These are phyloP conservation scores for Clavulina sp. DNA, from an alignment of 768 basidiomycete species.

Conservation along the genomic window DNA sequence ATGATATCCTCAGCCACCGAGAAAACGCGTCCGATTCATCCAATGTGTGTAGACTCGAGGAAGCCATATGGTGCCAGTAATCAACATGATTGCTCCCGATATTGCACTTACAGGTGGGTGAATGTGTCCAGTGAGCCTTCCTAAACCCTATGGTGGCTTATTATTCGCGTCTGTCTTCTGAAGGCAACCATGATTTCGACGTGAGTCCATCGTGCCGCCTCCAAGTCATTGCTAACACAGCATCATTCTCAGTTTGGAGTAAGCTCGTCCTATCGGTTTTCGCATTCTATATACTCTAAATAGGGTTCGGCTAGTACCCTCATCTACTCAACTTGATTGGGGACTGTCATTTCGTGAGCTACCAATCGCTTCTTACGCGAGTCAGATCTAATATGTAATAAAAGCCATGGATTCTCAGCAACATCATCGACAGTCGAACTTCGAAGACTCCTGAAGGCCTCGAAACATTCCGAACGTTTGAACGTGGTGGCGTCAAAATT, in stretches of 20 bases:
- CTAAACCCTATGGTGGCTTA: background rate
- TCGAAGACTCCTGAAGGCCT: constrained; percentile 42
- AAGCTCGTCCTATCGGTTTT: constrained; percentile 8
- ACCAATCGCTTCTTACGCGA: background rate
- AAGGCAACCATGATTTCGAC: constrained; percentile 89
- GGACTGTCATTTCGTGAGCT: constrained; percentile 50
- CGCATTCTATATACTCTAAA: too few species aligned
- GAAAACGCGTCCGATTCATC: background rate
- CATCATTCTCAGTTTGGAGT: constrained; percentile 15
- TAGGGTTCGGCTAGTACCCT: constrained; percentile 33
- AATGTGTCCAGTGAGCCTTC: background rate
- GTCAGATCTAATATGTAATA: background rate
- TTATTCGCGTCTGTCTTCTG: background rate
- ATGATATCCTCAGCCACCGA: background rate
- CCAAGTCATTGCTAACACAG: background rate
- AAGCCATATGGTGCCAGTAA: constrained; percentile 44
- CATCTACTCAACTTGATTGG: constrained; percentile 43
- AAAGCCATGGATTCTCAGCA: constrained; percentile 82
- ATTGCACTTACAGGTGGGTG: constrained; percentile 58
- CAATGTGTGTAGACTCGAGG: background rate
- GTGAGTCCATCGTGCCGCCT: constrained; percentile 6
- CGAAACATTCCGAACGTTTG: constrained; percentile 44
- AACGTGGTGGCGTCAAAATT: constrained; percentile 49
- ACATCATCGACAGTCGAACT: constrained; percentile 58
- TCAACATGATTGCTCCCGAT: constrained; percentile 68